These are phyloP conservation scores for Diplogelasinospora grovesii DNA, from an alignment of 495 filamentous ascomycete genomes.

Conservation along the genomic window DNA sequence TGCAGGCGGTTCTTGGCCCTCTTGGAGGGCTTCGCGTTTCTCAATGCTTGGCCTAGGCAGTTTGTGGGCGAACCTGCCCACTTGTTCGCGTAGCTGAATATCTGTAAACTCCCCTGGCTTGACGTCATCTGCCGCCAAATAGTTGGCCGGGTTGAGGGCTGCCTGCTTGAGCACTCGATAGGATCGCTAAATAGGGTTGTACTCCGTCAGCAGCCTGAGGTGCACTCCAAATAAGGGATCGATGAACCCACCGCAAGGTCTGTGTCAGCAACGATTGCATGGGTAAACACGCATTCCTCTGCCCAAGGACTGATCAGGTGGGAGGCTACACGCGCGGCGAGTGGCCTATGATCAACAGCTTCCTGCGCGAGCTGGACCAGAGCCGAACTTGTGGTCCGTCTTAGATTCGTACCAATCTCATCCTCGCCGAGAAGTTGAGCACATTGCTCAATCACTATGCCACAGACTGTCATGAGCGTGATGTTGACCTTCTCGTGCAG, in stretches of 20 bases:
- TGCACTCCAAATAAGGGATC: no score
- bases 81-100: conserved; percentile 16
- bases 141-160: conserved; percentile 8
- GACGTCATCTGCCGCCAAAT: conserved; percentile 8
- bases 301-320: conserved; percentile 25
- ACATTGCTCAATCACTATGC: conserved; percentile 17
- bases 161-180: conserved; percentile 23
- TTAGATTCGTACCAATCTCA: conserved; percentile 6
- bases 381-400: conserved; percentile 19
- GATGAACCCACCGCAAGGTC: conserved; percentile 35
- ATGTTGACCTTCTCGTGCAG: conserved; percentile 28
- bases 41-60: no score
- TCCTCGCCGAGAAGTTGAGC: conserved; percentile 14
- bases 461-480: conserved; percentile 24
- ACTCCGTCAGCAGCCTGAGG: no score
- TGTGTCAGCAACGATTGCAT: conserved; percentile 13
- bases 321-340: conserved; percentile 26
- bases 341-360: conserved; percentile 21
- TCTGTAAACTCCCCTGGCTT: conserved; percentile 24
- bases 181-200: conserved; percentile 19
- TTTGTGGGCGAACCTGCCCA: conserved; percentile 16
- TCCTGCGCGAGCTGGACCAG: conserved; percentile 28
- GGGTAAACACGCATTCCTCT: no score
- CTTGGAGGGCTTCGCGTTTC: no score
- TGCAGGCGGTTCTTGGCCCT: conserved; percentile 15